Conservation (phyloP, 192 early-diverging fungal genomes). For the Powellomyces hirtus region DNA sequence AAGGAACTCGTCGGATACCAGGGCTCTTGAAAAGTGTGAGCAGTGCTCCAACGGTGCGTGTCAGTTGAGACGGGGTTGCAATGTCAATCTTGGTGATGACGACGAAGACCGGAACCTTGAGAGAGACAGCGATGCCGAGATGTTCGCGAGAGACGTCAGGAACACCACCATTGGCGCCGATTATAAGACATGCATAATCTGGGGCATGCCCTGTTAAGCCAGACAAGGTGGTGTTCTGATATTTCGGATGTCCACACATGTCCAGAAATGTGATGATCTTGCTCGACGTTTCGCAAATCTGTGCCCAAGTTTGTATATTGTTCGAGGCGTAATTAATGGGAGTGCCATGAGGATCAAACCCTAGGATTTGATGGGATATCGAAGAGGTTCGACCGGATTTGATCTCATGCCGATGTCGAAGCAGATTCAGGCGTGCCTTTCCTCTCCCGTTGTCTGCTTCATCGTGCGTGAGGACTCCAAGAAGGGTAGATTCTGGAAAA, state of each 20-base stretch:
- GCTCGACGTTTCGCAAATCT: slow-evolving; percentile 75
- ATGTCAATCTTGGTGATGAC: slow-evolving; percentile 82
- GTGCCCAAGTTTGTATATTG: slow-evolving; percentile 75
- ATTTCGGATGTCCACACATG: slow-evolving; percentile 85
- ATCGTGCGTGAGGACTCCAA: slow-evolving; percentile 78
- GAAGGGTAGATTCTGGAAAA: slow-evolving; percentile 69
- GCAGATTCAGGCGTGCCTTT: slow-evolving; percentile 75
- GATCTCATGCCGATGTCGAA: slow-evolving; percentile 91
- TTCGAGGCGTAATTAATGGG: slow-evolving; percentile 77
- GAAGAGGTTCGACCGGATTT: slow-evolving; percentile 87
- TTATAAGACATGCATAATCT: slow-evolving; percentile 79
- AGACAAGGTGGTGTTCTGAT: slow-evolving; percentile 81
- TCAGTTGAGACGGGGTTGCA: slow-evolving; percentile 41
- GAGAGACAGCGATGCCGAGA: slow-evolving; percentile 67
- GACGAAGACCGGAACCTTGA: slow-evolving; percentile 78
- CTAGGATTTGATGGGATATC: slow-evolving; percentile 81
- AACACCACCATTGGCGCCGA: slow-evolving; percentile 69
- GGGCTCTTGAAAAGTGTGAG: slow-evolving; percentile 42
- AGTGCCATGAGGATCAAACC: slow-evolving; percentile 71
- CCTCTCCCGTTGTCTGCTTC: slow-evolving; percentile 85
- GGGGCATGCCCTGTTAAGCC: slow-evolving; percentile 82
- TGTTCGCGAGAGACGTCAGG: slow-evolving; percentile 77
- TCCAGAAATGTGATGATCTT: slow-evolving; percentile 88
- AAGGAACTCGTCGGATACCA: slow-evolving; percentile 42
- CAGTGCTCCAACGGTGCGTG: slow-evolving; percentile 41